phyloP scores from a whole-genome alignment of 2,329 filamentous ascomycete species.

The Epichloe gansuensis region DNA sequence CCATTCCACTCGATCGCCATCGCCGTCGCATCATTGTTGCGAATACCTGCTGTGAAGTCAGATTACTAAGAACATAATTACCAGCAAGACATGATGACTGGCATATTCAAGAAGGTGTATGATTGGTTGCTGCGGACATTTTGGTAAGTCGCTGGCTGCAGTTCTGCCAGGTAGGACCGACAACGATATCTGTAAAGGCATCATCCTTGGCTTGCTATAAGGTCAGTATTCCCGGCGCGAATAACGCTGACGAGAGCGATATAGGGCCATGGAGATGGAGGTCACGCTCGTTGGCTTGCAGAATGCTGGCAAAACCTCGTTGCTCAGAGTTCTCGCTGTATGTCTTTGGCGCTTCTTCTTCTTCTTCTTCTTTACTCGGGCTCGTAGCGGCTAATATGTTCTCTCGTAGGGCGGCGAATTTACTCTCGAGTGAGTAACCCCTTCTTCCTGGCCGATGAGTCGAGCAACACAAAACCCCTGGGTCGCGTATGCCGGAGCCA shows the following conservation, averaged over 20 bases:
- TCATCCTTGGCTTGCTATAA: constrained; percentile 1
- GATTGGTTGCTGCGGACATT: constrained; percentile 97
- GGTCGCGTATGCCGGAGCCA: neutral
- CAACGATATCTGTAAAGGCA: neutral
- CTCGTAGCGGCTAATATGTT: neutral
- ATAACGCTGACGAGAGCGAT: constrained; percentile 10
- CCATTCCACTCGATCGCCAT: neutral
- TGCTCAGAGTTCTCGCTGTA: constrained; percentile 90
- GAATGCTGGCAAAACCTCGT: constrained; percentile 94
- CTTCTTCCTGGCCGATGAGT: neutral
- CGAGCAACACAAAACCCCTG: neutral
- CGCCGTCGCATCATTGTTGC: neutral
- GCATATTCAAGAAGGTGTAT: constrained; percentile 87
- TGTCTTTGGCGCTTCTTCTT: constrained; percentile 25
- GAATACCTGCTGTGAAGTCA: neutral
- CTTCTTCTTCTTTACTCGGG: neutral
- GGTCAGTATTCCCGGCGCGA: neutral
- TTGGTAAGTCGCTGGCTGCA: constrained; percentile 51
- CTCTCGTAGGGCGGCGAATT: constrained; percentile 78
- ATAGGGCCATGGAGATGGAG: constrained; percentile 97
- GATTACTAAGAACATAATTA: neutral
- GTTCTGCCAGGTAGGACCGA: neutral
- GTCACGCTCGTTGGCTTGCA: constrained; percentile 98
- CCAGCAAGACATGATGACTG: constrained; percentile 52
- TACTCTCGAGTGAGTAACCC: constrained; percentile 76